phyloP scores from a whole-genome alignment of 345 rosid genomes.

The Triadica sebifera region DNA sequence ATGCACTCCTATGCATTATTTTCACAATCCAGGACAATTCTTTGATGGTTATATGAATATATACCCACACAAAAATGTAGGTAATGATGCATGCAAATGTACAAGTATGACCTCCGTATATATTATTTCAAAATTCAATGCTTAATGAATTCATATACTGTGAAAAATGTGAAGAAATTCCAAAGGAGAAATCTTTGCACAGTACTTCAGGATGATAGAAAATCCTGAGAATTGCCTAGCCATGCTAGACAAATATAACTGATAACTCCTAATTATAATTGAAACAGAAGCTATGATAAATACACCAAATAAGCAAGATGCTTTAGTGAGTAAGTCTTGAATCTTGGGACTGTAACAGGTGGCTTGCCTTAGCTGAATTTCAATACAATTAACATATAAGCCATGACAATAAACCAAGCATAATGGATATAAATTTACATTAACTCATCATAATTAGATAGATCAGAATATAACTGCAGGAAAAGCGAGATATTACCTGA shows the following conservation, averaged over 20 bases:
- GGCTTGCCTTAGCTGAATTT: background rate
- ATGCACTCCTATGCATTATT: background rate
- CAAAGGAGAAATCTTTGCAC: background rate
- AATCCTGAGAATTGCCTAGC: background rate
- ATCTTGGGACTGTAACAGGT: background rate
- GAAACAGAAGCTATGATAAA: background rate
- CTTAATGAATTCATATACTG: background rate
- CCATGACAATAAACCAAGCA: background rate
- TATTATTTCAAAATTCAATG: background rate
- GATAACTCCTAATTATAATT: background rate
- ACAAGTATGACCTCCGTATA: background rate
- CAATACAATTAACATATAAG: no score
- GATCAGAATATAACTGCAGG: background rate
- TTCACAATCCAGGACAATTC: background rate
- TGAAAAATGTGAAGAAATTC: background rate
- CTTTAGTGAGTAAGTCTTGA: background rate
- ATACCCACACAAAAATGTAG: no score
- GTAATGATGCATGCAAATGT: background rate
- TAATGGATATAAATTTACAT: background rate
- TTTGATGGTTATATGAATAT: no score
- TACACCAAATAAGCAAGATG: background rate
- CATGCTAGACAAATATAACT: background rate
- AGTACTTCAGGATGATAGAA: background rate
- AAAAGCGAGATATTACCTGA: conserved; percentile 47
- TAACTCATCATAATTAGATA: background rate